A percentile compares a stretch with the other conserved stretches of the same genome.
Conservation (phyloP, 441 rosid genomes). For the Syzygium malaccense region DNA sequence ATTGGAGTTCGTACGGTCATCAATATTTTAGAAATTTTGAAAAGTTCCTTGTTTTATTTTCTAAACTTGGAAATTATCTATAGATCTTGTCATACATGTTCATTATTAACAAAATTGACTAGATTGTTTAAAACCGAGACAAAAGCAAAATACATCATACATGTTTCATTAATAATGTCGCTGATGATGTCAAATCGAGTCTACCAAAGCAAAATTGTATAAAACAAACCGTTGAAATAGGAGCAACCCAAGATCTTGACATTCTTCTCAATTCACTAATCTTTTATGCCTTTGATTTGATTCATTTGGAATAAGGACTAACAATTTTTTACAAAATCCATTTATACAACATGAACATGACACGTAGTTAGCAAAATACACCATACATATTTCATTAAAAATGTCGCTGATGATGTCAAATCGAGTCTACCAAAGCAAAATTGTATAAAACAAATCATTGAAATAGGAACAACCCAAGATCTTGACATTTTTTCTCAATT, state of each 20-base stretch:
- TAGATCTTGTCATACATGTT: not conserved
- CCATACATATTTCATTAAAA: too few relatives aligned
- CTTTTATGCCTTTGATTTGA: too few relatives aligned
- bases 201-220: not conserved
- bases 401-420: not conserved
- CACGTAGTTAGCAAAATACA: not conserved
- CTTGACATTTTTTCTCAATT: not conserved
- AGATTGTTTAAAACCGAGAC: not conserved
- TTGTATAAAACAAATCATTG: not conserved
- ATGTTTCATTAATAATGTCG: not conserved
- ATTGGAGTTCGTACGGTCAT: not conserved
- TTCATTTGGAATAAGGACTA: too few relatives aligned
- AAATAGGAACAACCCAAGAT: not conserved
- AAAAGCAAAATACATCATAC: not conserved
- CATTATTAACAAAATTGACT: not conserved
- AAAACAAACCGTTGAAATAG: not conserved
- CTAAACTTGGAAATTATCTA: too few relatives aligned
- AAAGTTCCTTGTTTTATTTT: too few relatives aligned
- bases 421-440: not conserved
- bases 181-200: not conserved
- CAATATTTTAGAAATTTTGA: too few relatives aligned
- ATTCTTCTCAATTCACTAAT: not conserved
- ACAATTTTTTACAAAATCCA: too few relatives aligned
- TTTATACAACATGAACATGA: too few relatives aligned
- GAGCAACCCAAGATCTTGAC: not conserved